These are phyloP conservation scores for Citeromyces hawaiiensis DNA, from an alignment of 1,139 yeast genomes.

Conservation along the genomic window DNA sequence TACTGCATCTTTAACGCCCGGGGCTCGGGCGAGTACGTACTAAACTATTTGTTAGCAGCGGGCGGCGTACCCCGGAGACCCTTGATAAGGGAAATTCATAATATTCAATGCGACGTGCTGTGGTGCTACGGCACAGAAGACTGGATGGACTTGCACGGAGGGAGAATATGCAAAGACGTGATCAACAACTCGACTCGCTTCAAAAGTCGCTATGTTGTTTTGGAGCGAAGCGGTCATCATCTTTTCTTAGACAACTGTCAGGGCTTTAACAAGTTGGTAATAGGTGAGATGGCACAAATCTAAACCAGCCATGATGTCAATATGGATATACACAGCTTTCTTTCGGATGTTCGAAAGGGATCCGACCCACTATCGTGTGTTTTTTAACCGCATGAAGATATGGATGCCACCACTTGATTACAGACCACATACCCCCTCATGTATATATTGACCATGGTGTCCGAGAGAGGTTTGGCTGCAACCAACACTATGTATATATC, in stretches of 20 bases:
- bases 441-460: too few relatives aligned
- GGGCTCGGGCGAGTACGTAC: slow-evolving; percentile 70
- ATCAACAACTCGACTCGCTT: slow-evolving; percentile 18
- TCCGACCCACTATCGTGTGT: neutral
- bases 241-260: slow-evolving; percentile 47
- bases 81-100: slow-evolving; percentile 30
- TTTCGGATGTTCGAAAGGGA: neutral
- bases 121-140: slow-evolving; percentile 71
- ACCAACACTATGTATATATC: too few relatives aligned
- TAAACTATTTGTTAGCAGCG: slow-evolving; percentile 54
- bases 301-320: slow-evolving; percentile 4
- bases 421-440: too few relatives aligned
- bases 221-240: slow-evolving; percentile 58
- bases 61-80: slow-evolving; percentile 66
- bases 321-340: slow-evolving; percentile 3
- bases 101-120: slow-evolving; percentile 33
- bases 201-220: slow-evolving; percentile 26
- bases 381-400: neutral
- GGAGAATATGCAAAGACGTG: slow-evolving; percentile 25
- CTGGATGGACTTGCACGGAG: slow-evolving; percentile 65
- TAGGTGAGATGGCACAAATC: slow-evolving; percentile 25
- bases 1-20: slow-evolving; percentile 58
- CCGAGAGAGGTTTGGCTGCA: too few relatives aligned
- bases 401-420: too few relatives aligned
- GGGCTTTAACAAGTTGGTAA: slow-evolving; percentile 34